phyloP scores from a whole-genome alignment of 2,329 filamentous ascomycete genomes.

The Emmonsia crescens region DNA sequence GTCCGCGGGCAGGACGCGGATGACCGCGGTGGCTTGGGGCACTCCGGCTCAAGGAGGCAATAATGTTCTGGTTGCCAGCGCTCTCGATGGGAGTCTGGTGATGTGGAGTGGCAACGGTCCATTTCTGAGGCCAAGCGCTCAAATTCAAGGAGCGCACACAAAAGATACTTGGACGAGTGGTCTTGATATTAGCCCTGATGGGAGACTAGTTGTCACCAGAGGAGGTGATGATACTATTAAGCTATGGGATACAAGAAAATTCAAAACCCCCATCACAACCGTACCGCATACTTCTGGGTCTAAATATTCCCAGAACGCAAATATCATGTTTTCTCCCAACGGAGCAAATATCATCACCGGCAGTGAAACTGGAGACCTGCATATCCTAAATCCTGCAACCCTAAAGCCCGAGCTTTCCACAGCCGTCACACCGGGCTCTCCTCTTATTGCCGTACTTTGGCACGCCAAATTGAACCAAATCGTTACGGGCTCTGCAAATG shows the following conservation, averaged over 20 bases:
- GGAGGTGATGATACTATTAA: constrained; percentile 91
- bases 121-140: constrained; percentile 67
- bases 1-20: constrained; percentile 78
- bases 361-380: constrained; percentile 71
- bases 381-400: constrained; percentile 90
- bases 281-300: constrained; percentile 72
- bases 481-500: constrained; percentile 82
- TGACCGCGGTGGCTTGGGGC: constrained; percentile 88
- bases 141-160: constrained; percentile 73
- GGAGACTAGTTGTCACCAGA: constrained; percentile 77
- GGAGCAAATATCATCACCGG: constrained; percentile 80
- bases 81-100: constrained; percentile 77
- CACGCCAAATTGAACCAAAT: constrained; percentile 95
- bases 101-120: constrained; percentile 90
- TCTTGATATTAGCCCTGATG: constrained; percentile 81
- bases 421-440: constrained; percentile 72
- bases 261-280: constrained; percentile 77
- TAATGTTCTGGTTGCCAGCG: constrained; percentile 69
- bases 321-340: constrained; percentile 81
- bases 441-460: constrained; percentile 80
- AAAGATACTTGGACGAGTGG: constrained; percentile 84
- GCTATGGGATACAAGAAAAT: constrained; percentile 92
- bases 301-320: constrained; percentile 69
- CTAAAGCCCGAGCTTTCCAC: constrained; percentile 75
- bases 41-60: constrained; percentile 62